Conservation (phyloP, 2,329 filamentous ascomycete genomes). For the Samsoniella hepiali region DNA sequence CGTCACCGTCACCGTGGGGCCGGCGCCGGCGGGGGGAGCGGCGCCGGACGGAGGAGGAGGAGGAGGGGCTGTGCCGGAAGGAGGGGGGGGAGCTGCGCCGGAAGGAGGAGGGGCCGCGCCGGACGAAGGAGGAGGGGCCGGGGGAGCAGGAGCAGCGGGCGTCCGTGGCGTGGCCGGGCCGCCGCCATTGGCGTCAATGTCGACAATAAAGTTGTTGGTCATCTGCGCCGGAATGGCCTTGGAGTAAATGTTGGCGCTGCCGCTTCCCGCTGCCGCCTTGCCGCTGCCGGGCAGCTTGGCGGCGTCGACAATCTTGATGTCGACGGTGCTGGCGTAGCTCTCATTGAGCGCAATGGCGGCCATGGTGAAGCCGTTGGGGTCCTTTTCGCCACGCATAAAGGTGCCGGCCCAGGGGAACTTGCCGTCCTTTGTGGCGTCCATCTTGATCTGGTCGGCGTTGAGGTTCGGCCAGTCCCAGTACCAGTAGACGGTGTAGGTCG, state of each 20-base stretch:
- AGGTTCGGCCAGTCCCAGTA: constrained; percentile 89
- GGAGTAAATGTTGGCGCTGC: constrained; percentile 37
- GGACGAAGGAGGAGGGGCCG: constrained; percentile 6
- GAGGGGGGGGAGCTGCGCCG: constrained; percentile 18
- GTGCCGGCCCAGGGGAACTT: constrained; percentile 42
- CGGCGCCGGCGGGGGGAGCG: constrained; percentile 19
- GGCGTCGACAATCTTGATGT: constrained; percentile 36
- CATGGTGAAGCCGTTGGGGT: constrained; percentile 36
- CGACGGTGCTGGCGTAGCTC: constrained; percentile 40
- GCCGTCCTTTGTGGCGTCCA: constrained; percentile 38
- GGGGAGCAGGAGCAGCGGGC: constrained; percentile 10
- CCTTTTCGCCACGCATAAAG: constrained; percentile 38
- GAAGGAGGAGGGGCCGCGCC: constrained; percentile 12
- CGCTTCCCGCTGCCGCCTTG: constrained; percentile 28
- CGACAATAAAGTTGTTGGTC: constrained; percentile 43
- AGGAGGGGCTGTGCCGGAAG: too few species aligned
- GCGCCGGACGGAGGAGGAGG: not conserved
- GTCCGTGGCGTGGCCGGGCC: not conserved
- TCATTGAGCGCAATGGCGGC: constrained; percentile 37
- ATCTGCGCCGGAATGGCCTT: constrained; percentile 47
- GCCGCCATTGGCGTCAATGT: constrained; percentile 30
- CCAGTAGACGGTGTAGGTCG: constrained; percentile 84
- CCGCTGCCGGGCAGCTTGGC: constrained; percentile 4
- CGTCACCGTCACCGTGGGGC: constrained; percentile 36
- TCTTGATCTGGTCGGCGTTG: constrained; percentile 39